Conservation (phyloP, 2,329 filamentous ascomycete genomes). For the Leptodontidium sp. region DNA sequence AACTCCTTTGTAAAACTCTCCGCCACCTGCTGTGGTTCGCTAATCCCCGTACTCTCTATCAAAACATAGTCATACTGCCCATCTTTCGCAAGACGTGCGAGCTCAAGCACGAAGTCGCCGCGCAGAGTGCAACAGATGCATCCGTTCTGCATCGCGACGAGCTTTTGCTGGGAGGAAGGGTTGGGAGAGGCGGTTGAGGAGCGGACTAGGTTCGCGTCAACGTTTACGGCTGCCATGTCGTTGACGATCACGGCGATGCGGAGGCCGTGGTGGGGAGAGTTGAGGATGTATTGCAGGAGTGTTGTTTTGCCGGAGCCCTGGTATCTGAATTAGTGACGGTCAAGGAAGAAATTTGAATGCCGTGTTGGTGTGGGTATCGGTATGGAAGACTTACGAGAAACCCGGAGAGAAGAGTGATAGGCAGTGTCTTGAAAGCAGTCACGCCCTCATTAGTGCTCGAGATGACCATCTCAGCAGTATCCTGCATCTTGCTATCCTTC, state of each 20-base stretch:
- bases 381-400: background rate
- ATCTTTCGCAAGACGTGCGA: constrained; percentile 69
- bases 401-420: constrained; percentile 4
- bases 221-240: constrained; percentile 63
- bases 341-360: background rate
- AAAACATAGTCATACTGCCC: constrained; percentile 75
- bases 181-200: background rate
- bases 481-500: background rate
- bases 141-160: constrained; percentile 74
- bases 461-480: background rate
- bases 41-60: constrained; percentile 76
- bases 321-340: background rate
- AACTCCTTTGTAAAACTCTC: constrained; percentile 73
- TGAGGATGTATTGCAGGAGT: constrained; percentile 72
- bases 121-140: constrained; percentile 81
- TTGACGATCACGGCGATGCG: constrained; percentile 78
- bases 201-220: constrained; percentile 51
- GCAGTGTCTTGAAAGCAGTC: constrained; percentile 1
- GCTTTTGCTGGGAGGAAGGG: constrained; percentile 54
- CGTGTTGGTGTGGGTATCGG: no score
- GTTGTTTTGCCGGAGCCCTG: constrained; percentile 68
- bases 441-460: background rate
- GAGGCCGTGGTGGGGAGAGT: constrained; percentile 68
- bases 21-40: constrained; percentile 76
- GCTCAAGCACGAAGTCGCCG: constrained; percentile 74